Conservation (phyloP, 306 rosid genomes). For the Cucurbita moschata region DNA sequence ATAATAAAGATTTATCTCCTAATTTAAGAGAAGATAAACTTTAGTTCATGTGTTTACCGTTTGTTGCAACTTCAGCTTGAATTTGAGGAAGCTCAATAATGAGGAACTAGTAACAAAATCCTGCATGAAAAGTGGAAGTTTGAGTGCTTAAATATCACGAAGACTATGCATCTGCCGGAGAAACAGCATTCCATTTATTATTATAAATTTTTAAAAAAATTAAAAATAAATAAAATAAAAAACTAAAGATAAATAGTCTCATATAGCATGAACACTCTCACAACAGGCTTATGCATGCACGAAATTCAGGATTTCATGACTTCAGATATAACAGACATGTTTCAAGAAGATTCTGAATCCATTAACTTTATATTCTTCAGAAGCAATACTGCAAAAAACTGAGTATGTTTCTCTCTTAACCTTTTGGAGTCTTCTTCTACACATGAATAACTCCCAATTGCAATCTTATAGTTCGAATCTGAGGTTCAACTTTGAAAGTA, state of each 20-base stretch:
- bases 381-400: neutral
- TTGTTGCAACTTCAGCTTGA: neutral
- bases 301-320: neutral
- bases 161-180: neutral
- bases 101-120: constrained; percentile 7
- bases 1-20: too few relatives aligned
- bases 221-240: neutral
- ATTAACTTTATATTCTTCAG: neutral
- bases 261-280: neutral
- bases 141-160: constrained; percentile 9
- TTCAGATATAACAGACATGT: neutral
- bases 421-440: neutral
- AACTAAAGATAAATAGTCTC: neutral
- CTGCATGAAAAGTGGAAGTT: constrained; percentile 26
- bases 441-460: neutral
- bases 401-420: neutral
- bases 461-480: neutral
- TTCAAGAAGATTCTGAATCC: neutral
- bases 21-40: too few relatives aligned
- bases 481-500: neutral
- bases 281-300: neutral
- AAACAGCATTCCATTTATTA: neutral
- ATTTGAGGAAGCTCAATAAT: constrained; percentile 1
- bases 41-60: too few relatives aligned
- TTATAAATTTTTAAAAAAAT: neutral